phyloP scores from a whole-genome alignment of 2,329 filamentous ascomycete species.

The Cercospora sp. region DNA sequence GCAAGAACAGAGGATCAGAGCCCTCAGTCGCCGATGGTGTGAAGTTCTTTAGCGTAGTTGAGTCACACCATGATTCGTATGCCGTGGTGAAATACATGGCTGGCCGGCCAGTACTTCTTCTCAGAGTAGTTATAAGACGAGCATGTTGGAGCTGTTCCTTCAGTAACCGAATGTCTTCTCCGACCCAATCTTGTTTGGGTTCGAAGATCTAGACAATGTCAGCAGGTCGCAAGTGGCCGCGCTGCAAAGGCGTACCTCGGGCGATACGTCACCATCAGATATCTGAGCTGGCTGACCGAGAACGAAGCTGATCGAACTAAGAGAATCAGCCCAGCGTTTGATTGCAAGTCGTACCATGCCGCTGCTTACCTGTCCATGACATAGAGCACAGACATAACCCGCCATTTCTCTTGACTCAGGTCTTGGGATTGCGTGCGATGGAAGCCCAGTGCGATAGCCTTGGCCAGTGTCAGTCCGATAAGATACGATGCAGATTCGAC shows the following conservation, averaged over 20 bases:
- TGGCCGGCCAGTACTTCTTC: background rate
- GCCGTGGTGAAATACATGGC: conserved; percentile 3
- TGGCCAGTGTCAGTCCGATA: background rate
- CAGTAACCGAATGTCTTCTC: background rate
- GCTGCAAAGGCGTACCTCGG: background rate
- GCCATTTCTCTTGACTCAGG: background rate
- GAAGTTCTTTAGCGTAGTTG: background rate
- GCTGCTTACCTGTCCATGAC: conserved; percentile 1
- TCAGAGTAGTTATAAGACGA: background rate
- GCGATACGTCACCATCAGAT: conserved; percentile 1
- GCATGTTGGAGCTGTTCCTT: background rate
- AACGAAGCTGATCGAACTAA: background rate
- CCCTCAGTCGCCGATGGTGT: background rate
- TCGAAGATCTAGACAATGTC: background rate
- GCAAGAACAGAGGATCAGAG: background rate
- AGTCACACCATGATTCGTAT: background rate
- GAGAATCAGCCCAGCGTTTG: background rate
- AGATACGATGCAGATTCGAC: background rate
- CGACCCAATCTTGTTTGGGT: background rate
- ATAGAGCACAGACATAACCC: conserved; percentile 4
- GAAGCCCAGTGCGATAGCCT: conserved; percentile 2
- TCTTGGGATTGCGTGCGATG: background rate
- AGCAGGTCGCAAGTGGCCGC: background rate
- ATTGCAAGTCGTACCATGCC: background rate
- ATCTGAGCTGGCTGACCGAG: background rate